Base-by-base conservation (phyloP, 768 basidiomycete genomes). In the Serendipita sp. region DNA sequence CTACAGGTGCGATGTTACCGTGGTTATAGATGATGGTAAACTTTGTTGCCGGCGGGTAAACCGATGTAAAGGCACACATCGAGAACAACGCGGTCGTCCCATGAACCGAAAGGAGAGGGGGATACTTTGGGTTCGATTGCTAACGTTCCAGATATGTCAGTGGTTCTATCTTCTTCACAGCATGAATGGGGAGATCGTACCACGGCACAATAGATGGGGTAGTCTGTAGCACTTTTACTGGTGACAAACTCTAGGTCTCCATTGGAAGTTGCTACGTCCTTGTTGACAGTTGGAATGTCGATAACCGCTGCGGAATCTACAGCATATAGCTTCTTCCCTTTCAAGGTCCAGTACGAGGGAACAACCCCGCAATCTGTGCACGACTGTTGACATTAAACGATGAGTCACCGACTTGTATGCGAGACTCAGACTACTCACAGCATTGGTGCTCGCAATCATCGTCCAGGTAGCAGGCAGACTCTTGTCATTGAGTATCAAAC, bases 1-100 rank as follows among this genome's bases (percentile, higher is more conserved):
- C 55, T 27, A n/a, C n/a, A 23, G 55, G 55, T 4, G 3, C 16
- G 8, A 60, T 34, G 31, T 10, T 10, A 8, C 23, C 16, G 11
- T 10, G 27, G 55, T 60, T 34, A n/a, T 60, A 60, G 55, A 34
- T 36, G 55, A 60, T 60, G 16, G 55, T n/a, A 31, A 60, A 60
- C 16, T 36, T 3, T 10, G 18, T 60, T 10, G 18, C 16, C 34
- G 55, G 55, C 10, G 55, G 55, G n/a, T 60, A 60, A 8, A 60
- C 55, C 11, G 55, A 60, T 10, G 55, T 60, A 60, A 60, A 60
- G 16, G 55, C 55, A 34, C 55, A 60, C 55, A 60, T 60, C 34
- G 55, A 27, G n/a, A 60, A 60, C 16, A 60, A 27, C 3, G 23
- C 34, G 10, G 55, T 27, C 10, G 23, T 18, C 10, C 55, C 55